Evolutionary conservation across 371 early-diverging fungal species (phyloP).

Genomic region (Apophysomyces ossiformis): DNA sequence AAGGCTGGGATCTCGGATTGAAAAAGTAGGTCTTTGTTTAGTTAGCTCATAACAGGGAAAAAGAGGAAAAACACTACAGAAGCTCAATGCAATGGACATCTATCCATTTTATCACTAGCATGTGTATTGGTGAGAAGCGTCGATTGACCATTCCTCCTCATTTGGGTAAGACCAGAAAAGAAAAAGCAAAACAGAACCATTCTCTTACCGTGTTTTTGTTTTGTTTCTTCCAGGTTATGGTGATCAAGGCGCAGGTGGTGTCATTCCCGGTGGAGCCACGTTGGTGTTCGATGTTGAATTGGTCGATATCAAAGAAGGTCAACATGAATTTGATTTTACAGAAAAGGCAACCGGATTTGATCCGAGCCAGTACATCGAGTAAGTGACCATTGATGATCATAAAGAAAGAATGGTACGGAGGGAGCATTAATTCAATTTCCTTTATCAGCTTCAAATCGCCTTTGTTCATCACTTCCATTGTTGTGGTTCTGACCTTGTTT

Average conservation of each 20-base stretch:
- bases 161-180: constrained; percentile 46
- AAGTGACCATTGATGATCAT: background rate
- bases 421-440: background rate
- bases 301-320: constrained; percentile 54
- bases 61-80: too few relatives aligned
- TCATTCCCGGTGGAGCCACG: constrained; percentile 64
- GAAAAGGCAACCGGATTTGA: background rate
- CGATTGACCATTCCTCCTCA: constrained; percentile 79
- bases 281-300: constrained; percentile 74
- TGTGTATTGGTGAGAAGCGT: constrained; percentile 89
- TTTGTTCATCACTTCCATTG: constrained; percentile 31
- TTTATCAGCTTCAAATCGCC: constrained; percentile 12
- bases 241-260: constrained; percentile 57
- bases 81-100: too few relatives aligned
- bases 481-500: constrained; percentile 25
- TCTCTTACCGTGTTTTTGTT: background rate
- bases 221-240: constrained; percentile 50
- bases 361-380: constrained; percentile 13
- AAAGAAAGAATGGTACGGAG: too few relatives aligned
- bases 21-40: constrained; percentile 40
- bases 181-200: background rate
- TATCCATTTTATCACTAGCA: constrained; percentile 40
- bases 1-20: constrained; percentile 87
- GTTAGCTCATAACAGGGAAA: too few relatives aligned
- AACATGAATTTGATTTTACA: background rate